A percentile compares a stretch with the other conserved stretches of the same genome.
phyloP scores from a whole-genome alignment of 225 moss, liverwort and hornwort genomes.

The Pseudisothecium myosuroides region DNA sequence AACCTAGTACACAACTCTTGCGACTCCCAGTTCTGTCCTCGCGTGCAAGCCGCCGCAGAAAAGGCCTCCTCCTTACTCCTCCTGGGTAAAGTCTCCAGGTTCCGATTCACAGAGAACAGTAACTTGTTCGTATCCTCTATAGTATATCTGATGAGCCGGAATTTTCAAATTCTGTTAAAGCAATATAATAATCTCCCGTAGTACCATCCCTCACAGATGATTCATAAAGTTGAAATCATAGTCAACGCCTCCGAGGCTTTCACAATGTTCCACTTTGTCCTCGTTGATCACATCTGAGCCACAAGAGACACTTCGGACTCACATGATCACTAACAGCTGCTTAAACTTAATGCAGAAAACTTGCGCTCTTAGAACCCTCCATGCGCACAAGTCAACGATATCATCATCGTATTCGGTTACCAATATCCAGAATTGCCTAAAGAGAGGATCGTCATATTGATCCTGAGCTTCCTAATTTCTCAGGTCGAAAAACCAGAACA shows the following conservation, averaged over 20 bases:
- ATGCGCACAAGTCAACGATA: not conserved
- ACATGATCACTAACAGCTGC: not conserved
- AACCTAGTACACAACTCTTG: slow-evolving; percentile 1
- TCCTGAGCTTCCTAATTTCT: not conserved
- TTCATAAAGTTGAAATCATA: not conserved
- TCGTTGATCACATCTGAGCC: not conserved
- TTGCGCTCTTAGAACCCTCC: not conserved
- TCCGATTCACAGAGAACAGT: not conserved
- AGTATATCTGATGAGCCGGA: not conserved
- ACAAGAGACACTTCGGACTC: not conserved
- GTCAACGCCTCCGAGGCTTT: not conserved
- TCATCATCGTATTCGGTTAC: not conserved
- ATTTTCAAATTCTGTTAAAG: not conserved
- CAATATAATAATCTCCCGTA: not conserved
- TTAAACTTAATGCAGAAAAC: not conserved
- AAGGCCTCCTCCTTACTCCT: not conserved
- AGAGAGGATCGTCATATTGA: not conserved
- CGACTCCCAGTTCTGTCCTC: not conserved
- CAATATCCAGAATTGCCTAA: not conserved
- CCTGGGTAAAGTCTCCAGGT: not conserved
- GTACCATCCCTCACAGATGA: not conserved
- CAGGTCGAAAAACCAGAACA: not conserved
- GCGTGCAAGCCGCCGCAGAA: not conserved
- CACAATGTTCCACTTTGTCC: not conserved
- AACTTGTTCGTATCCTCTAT: not conserved